Percentiles rank a stretch among this genome's conserved stretches.
phyloP scores from a whole-genome alignment of 2,329 filamentous ascomycete genomes.

The Didymella pinodella region DNA sequence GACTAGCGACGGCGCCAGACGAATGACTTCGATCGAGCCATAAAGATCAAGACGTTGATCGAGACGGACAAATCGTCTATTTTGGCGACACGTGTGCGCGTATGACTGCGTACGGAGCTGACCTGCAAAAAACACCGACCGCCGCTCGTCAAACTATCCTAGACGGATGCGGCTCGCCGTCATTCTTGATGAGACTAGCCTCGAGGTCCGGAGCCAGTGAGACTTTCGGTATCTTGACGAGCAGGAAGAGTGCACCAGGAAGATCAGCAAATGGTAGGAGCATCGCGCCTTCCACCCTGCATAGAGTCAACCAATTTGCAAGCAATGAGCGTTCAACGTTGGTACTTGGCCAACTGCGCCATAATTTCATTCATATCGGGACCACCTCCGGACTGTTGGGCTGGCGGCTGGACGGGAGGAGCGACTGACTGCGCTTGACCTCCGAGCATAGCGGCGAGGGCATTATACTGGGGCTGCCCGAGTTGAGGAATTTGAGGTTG shows the following conservation, averaged over 20 bases:
- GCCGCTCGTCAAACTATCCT: background rate
- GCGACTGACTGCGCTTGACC: slow-evolving; percentile 34
- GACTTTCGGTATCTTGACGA: slow-evolving; percentile 8
- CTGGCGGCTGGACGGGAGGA: slow-evolving; percentile 40
- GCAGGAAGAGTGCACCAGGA: slow-evolving; percentile 8
- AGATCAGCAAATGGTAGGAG: slow-evolving; percentile 4
- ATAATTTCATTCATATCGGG: slow-evolving; percentile 75
- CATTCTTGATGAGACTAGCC: slow-evolving; percentile 4
- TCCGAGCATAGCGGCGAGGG: slow-evolving; percentile 42
- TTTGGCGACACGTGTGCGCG: background rate
- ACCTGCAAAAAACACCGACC: background rate
- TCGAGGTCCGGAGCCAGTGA: slow-evolving; percentile 6
- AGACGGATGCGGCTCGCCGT: background rate
- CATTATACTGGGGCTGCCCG: slow-evolving; percentile 40
- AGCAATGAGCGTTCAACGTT: slow-evolving; percentile 53
- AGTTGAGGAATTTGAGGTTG: slow-evolving; percentile 36
- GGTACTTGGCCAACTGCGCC: slow-evolving; percentile 72
- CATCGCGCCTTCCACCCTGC: background rate
- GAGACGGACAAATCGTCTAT: background rate
- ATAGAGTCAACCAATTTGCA: slow-evolving; percentile 4
- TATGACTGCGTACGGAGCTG: background rate
- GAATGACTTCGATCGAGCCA: background rate
- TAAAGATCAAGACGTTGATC: background rate
- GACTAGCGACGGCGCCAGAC: slow-evolving; percentile 1
- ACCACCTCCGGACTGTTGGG: slow-evolving; percentile 32